A percentile compares a stretch with the other conserved stretches of the same genome.
Conservation (phyloP, 1,284 basidiomycete species). For the Cryptococcus wingfieldii region DNA sequence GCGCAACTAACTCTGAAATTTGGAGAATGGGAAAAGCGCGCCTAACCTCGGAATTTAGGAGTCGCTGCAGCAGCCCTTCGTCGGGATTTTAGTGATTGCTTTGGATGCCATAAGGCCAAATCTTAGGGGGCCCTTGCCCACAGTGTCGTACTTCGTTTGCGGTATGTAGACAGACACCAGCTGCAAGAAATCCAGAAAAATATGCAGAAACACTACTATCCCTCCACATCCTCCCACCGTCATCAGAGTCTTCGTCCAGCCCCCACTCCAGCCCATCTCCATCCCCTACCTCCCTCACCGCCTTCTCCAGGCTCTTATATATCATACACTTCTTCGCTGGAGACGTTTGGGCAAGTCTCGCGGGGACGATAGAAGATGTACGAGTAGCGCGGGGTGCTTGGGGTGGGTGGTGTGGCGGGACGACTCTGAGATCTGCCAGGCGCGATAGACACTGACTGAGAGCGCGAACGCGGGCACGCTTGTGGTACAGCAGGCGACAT, state of each 20-base stretch:
- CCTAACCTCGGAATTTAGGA: no score
- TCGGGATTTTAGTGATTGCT: no score
- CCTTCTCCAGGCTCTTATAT: slow-evolving; percentile 13
- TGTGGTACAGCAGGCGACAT: slow-evolving; percentile 1
- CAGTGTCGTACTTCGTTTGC: no score
- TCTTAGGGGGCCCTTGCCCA: no score
- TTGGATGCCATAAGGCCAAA: no score
- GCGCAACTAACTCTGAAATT: no score
- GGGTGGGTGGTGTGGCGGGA: not conserved
- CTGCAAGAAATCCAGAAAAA: not conserved
- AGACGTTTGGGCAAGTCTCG: not conserved
- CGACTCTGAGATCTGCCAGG: not conserved
- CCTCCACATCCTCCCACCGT: slow-evolving; percentile 30
- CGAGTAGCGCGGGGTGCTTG: not conserved
- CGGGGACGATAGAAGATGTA: not conserved
- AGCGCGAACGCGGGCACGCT: slow-evolving; percentile 3
- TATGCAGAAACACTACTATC: slow-evolving; percentile 28
- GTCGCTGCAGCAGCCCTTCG: no score
- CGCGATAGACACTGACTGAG: not conserved
- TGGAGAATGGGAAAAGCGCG: no score
- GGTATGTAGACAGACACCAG: no score
- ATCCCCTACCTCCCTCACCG: slow-evolving; percentile 19
- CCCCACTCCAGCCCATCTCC: slow-evolving; percentile 39
- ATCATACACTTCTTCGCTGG: slow-evolving; percentile 12
- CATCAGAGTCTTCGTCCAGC: slow-evolving; percentile 34